A percentile compares a stretch with the other conserved stretches of the same genome.
Conservation (phyloP, 2,329 filamentous ascomycete species). For the Phoma herbarum region DNA sequence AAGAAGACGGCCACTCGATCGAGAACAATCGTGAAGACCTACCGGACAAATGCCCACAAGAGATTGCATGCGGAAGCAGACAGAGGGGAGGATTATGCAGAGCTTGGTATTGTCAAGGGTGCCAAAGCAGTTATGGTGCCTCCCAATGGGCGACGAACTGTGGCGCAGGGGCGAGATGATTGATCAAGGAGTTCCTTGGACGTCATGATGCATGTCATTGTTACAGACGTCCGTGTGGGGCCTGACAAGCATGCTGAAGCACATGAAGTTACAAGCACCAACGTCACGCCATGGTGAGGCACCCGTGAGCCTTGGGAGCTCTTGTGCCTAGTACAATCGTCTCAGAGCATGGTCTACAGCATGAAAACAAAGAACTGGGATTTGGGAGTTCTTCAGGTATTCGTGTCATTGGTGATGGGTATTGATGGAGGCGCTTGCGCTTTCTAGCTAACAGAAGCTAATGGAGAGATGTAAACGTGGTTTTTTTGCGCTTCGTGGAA, state of each 20-base stretch:
- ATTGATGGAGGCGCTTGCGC: conserved; percentile 11
- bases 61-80: too few species aligned
- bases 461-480: not conserved
- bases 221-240: not conserved
- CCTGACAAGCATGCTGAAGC: conserved; percentile 13
- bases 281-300: conserved; percentile 18
- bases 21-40: too few species aligned
- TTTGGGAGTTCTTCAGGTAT: not conserved
- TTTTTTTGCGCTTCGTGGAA: conserved; percentile 13
- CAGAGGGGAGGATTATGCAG: too few species aligned
- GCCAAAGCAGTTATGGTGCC: too few species aligned
- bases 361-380: not conserved
- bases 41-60: too few species aligned
- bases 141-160: too few species aligned
- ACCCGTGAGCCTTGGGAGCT: conserved; percentile 13
- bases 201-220: conserved; percentile 8
- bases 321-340: conserved; percentile 6
- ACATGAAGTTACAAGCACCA: conserved; percentile 9
- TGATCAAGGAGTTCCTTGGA: not conserved
- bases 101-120: too few species aligned
- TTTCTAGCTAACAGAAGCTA: conserved; percentile 3
- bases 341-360: not conserved
- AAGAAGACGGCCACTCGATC: too few species aligned
- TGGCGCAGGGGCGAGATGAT: too few species aligned
- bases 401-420: conserved; percentile 13